Percentiles rank a stretch among this genome's conserved stretches.
phyloP scores from a whole-genome alignment of 768 basidiomycete species.

The Tephrocybe sp. region DNA sequence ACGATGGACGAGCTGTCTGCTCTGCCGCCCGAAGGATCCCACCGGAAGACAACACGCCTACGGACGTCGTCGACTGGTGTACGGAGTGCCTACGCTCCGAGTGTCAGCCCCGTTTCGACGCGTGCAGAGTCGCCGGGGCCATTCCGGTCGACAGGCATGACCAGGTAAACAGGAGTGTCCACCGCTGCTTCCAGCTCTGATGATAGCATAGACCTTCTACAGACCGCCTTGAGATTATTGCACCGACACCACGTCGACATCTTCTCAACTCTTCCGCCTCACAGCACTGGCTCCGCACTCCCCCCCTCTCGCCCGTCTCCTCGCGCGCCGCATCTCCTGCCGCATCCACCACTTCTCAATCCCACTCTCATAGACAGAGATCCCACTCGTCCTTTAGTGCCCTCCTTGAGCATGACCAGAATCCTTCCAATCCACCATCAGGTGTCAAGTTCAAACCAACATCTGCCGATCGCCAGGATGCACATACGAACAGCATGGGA shows the following conservation, averaged over 20 bases:
- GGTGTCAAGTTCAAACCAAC: not conserved
- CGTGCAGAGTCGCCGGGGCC: constrained; percentile 15
- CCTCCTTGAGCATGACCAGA: constrained; percentile 34
- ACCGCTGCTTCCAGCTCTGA: too few species aligned
- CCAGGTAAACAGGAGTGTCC: not conserved
- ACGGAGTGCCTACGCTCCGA: constrained; percentile 25
- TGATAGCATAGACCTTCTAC: not conserved
- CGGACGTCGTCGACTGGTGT: constrained; percentile 28
- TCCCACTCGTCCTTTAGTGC: constrained; percentile 39
- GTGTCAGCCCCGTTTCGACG: constrained; percentile 22
- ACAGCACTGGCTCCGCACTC: constrained; percentile 57
- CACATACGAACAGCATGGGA: constrained; percentile 39
- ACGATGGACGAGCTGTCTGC: constrained; percentile 40
- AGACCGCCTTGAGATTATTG: constrained; percentile 42
- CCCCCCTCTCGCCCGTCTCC: constrained; percentile 43
- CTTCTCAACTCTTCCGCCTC: constrained; percentile 58
- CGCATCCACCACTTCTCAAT: constrained; percentile 20
- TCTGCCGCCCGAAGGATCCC: constrained; percentile 33
- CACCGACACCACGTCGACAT: constrained; percentile 67
- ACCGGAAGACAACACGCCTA: constrained; percentile 25
- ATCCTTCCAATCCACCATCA: not conserved
- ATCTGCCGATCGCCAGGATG: constrained; percentile 17
- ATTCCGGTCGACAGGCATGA: too few species aligned
- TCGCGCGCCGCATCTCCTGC: constrained; percentile 47
- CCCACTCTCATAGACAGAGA: constrained; percentile 17